A percentile compares a stretch with the other conserved stretches of the same genome.
phyloP scores from a whole-genome alignment of 495 filamentous ascomycete genomes.

The Parmelia sp. region DNA sequence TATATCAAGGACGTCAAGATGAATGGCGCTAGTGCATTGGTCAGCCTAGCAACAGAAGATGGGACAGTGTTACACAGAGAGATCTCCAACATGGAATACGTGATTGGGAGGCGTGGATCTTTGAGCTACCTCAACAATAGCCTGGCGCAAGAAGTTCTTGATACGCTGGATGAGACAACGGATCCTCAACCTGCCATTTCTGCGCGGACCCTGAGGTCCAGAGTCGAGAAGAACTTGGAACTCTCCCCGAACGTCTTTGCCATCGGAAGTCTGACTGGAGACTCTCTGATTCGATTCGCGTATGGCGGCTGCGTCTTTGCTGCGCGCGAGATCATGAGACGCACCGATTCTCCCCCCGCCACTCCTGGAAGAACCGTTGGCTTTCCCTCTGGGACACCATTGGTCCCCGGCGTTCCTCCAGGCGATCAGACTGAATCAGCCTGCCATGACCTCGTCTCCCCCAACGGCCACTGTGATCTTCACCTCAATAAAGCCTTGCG shows the following conservation, averaged over 20 bases:
- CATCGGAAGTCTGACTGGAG: slow-evolving; percentile 58
- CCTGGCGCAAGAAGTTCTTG: slow-evolving; percentile 49
- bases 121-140: slow-evolving; percentile 47
- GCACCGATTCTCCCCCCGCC: neutral
- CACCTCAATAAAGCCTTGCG: neutral
- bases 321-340: slow-evolving; percentile 47
- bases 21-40: slow-evolving; percentile 30
- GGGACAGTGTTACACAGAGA: slow-evolving; percentile 41
- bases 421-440: neutral
- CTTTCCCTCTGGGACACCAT: neutral
- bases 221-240: slow-evolving; percentile 49
- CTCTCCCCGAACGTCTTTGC: slow-evolving; percentile 51
- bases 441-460: neutral
- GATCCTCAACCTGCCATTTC: slow-evolving; percentile 40
- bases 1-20: slow-evolving; percentile 42
- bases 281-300: slow-evolving; percentile 59
- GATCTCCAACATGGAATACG: slow-evolving; percentile 52
- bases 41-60: slow-evolving; percentile 43
- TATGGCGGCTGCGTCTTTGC: slow-evolving; percentile 56
- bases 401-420: neutral
- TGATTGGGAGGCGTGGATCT: slow-evolving; percentile 54
- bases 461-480: slow-evolving; percentile 8
- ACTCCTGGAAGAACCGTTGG: neutral
- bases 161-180: slow-evolving; percentile 21
- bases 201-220: slow-evolving; percentile 49